Base-by-base conservation (phyloP, 345 rosid species). In the Firmiana major region DNA sequence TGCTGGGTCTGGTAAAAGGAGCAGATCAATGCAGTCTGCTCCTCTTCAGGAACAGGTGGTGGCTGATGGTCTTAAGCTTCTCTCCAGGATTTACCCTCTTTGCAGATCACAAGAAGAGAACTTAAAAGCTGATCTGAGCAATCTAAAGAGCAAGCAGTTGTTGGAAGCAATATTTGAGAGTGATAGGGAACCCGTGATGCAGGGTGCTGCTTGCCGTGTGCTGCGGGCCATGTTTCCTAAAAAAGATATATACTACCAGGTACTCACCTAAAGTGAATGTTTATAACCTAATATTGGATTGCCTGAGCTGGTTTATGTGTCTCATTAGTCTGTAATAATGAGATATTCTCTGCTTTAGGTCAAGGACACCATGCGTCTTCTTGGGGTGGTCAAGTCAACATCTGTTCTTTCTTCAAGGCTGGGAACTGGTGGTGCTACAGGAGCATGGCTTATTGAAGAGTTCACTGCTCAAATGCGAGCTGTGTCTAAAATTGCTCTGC, bases 391-490 rank as follows among this genome's bases (percentile, higher is more conserved):
- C 80, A 96, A 90, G 87, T 91, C 92, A 60, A 90, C 92, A 51
- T 81, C 94, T 76, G 67, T 75, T 77, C 89, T 96, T 74, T 89
- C 92, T 59, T 87, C 97, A 72, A 91, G 90, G 86, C 83, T 93
- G 74, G 97, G 93, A 77, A 86, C 86, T 81, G 97, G 97, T 78
- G 89, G 91, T 69, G 75, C 85, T 57, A 81, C 91, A 13, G 93
- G 92, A 76, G 87, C 89, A 43, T 91, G 97, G 92, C 87, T 92
- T 79, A 87, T 96, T 77, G 98, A 90, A 83, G 99, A 96, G 85
- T 96, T 96, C 82, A 93, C 88, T 75, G 90, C 93, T 77, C 99
- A 92, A 85, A 96, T 96, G 97, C 93, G 90, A 76, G 97, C 97
- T 15, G 94, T 96, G 57, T 93, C 98, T 70, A 96, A 89, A 92